Base-by-base conservation (phyloP, 108 stramenopile genomes). In the Nitzschia inconspicua region DNA sequence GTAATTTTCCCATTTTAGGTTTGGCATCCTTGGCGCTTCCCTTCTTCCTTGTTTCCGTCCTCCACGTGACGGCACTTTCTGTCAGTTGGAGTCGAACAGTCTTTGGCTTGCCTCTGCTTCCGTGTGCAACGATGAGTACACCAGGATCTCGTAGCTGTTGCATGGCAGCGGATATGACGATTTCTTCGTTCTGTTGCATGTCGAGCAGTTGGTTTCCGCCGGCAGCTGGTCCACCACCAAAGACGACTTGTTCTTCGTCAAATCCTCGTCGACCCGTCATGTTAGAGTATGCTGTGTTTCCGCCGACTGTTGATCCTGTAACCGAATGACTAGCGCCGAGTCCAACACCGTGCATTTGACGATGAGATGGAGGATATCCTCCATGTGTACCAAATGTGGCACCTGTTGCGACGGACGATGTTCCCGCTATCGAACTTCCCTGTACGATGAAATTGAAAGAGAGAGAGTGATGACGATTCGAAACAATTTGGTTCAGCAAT, bases 61-160 rank as follows among this genome's bases (percentile, higher is more conserved):
- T 64, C 89, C 89, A 91, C 35, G 86, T 83, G 42, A 91, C 84
- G 60, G 89, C 79, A 19, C 55, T 65, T 76, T 91, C 89, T 14
- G 85, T 86, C 4, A 91, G 55, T 44, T 79, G 76, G 59, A 91
- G 42, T 1, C 89, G 84, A 9, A 91, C 89, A 4, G 84, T 88
- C 63, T 91, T 91, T 36, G 89, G 89, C 52, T 91, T 91, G 8
- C 89, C 89, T 16, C 84, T 73, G 16, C 74, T 76, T 26, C 89
- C 89, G 50, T 91, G 89, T 7, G 89, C 89, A 8, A 91, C 77
- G 51, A 91, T 86, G 44, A 87, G 71, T 0, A 91, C 86, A 26
- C 85, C 85, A 11, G 81, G 81, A 60, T 86, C 85, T 34, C 85
- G 76, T 31, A 91, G 66, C 57, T 91, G 89, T 68, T 91, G 89